These are phyloP conservation scores for Tetrahymena thermophila DNA, from an alignment of 73 alveolate species.

Conservation along the genomic window DNA sequence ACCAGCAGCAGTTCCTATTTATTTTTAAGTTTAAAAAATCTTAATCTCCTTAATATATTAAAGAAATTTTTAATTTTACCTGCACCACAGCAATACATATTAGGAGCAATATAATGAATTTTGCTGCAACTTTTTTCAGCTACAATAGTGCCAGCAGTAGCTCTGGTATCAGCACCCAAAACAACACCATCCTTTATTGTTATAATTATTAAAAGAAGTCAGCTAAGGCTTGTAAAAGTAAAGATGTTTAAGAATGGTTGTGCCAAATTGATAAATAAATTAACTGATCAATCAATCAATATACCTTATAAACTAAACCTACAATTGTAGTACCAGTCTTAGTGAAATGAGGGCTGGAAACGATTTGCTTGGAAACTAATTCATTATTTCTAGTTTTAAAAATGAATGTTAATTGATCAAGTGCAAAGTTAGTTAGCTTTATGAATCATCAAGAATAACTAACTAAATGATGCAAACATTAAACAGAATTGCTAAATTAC, in stretches of 20 bases:
- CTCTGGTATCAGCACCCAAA: conserved; percentile 99
- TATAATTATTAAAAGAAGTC: not conserved
- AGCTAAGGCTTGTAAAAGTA: not conserved
- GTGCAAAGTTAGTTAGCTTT: not conserved
- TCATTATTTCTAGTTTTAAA: not conserved
- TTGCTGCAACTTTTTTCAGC: conserved; percentile 95
- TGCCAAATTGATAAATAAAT: not conserved
- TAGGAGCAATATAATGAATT: conserved; percentile 94
- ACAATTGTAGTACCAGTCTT: conserved; percentile 97
- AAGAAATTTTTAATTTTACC: conserved; percentile 98
- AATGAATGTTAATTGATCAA: not conserved
- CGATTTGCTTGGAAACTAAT: not conserved
- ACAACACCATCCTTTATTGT: conserved; percentile 84
- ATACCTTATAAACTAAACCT: conserved; percentile 69
- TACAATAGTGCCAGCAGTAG: conserved; percentile 96
- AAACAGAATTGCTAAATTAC: not conserved
- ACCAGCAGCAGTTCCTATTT: conserved; percentile 13
- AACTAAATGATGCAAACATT: not conserved
- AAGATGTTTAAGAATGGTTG: not conserved
- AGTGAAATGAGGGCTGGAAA: conserved; percentile 40
- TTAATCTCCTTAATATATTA: conserved; percentile 63
- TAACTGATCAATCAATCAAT: not conserved
- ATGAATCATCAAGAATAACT: not conserved
- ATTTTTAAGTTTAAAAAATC: not conserved
- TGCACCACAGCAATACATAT: conserved; percentile 97